These are phyloP conservation scores for Pseudovirgaria hyperparasitica DNA, from an alignment of 2,329 filamentous ascomycete species.

Conservation along the genomic window DNA sequence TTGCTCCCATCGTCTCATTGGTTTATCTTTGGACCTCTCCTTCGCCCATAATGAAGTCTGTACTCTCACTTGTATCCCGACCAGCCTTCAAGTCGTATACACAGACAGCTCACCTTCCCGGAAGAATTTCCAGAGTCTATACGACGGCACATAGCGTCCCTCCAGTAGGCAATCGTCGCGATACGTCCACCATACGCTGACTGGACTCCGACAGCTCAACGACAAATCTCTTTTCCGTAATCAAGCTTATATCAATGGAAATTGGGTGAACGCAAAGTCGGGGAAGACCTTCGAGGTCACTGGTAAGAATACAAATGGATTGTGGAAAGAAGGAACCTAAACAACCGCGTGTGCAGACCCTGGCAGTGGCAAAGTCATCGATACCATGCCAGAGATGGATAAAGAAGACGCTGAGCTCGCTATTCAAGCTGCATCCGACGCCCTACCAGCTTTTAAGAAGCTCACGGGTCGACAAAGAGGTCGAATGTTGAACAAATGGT, in stretches of 20 bases:
- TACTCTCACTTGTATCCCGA: too few relatives aligned
- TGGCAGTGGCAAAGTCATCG: constrained; percentile 67
- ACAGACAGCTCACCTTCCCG: too few relatives aligned
- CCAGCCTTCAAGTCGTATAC: too few relatives aligned
- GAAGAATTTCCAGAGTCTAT: too few relatives aligned
- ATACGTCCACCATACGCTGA: too few relatives aligned
- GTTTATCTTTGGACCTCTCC: too few relatives aligned
- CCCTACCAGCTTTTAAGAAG: constrained; percentile 57
- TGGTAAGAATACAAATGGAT: too few relatives aligned
- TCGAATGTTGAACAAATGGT: constrained; percentile 66
- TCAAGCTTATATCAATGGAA: constrained; percentile 76
- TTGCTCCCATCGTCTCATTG: too few relatives aligned
- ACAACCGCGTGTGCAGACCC: too few relatives aligned
- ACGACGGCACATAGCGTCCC: too few relatives aligned
- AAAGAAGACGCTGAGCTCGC: constrained; percentile 65
- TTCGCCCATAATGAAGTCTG: too few relatives aligned
- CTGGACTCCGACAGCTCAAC: constrained; percentile 23
- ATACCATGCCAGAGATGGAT: constrained; percentile 74
- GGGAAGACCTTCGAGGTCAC: constrained; percentile 83
- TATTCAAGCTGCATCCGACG: constrained; percentile 69
- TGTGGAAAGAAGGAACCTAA: constrained; percentile 3
- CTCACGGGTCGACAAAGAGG: constrained; percentile 64
- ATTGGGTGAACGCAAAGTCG: constrained; percentile 77
- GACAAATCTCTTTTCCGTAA: constrained; percentile 61
- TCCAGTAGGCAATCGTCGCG: too few relatives aligned